Base-by-base conservation (phyloP, 306 rosid genomes). In the Mimosa bimucronata region DNA sequence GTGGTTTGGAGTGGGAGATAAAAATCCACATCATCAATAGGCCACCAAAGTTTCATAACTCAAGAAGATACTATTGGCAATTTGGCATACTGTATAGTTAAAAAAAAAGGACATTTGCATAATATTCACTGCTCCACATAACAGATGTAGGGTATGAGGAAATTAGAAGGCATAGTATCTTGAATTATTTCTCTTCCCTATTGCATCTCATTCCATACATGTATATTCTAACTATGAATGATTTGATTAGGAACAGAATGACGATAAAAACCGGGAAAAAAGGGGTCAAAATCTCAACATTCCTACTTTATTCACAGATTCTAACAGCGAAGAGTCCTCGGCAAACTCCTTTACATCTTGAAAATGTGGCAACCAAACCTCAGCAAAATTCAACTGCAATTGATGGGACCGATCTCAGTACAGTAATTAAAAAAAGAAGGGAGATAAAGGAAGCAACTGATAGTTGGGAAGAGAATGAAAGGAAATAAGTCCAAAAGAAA, bases 281-380 rank as follows among this genome's bases (percentile, higher is more conserved):
- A 10, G 16, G 44, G 60, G 48, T 40, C 37, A 46, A 41, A 72
- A 72, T 69, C 83, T 85, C 80, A 83, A 80, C 71, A 85, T 87
- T 84, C 90, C 94, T 89, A 90, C 79, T 79, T 83, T 87, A 92
- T 92, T 85, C 91, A 91, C 97, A 92, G 9, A 66, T 85, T 85
- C 87, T 70, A 82, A 80, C 65, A 38, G 76, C 87, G 81, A 67
- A 80, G 62, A 25, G 88, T 74, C 73, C 89, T 88, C 85, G 74
- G 86, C 81, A 82, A 78, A 77, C 84, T 78, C 85, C 92, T 85
- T 85, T 83, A 87, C 94, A 88, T 72, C 92, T 82, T 83, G 86
- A 86, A 81, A 83, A 80, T 85, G 84, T 42, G 81, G 83, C 60
- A 53, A n/a, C 74, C 88, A 79, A 50, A 78, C 89, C 89, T 84